phyloP scores from a whole-genome alignment of 371 early-diverging fungal species.

The Dichotomocladium elegans region DNA sequence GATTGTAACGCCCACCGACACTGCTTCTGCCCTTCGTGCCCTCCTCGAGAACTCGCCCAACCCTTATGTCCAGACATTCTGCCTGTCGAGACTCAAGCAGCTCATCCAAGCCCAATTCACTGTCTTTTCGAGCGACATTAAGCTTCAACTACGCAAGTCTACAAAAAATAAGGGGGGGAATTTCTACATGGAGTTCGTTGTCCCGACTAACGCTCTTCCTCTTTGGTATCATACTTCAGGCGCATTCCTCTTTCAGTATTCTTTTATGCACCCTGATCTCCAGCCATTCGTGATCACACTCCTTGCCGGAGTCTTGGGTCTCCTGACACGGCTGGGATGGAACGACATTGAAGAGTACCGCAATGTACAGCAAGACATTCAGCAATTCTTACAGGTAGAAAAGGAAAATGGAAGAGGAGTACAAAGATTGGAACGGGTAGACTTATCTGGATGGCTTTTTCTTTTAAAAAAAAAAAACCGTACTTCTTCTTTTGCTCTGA shows the following conservation, averaged over 20 bases:
- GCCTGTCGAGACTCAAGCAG: conserved; percentile 61
- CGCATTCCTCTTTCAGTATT: conserved; percentile 63
- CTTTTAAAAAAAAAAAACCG: no score
- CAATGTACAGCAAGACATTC: conserved; percentile 56
- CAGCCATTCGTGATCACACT: conserved; percentile 64
- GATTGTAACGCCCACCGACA: conserved; percentile 66
- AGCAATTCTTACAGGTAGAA: conserved; percentile 66
- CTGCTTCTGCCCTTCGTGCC: conserved; percentile 62
- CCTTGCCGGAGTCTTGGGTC: conserved; percentile 67
- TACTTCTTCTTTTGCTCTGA: no score
- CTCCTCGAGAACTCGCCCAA: conserved; percentile 67
- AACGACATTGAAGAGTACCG: conserved; percentile 69
- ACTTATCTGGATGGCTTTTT: no score
- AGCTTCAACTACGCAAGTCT: conserved; percentile 61
- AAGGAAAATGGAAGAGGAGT: no score
- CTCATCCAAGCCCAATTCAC: conserved; percentile 70
- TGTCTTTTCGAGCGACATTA: conserved; percentile 58
- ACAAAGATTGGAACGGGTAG: no score
- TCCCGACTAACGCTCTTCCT: no score
- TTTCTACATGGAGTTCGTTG: no score
- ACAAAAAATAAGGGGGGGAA: not conserved
- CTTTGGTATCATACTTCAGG: conserved; percentile 20
- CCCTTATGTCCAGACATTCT: conserved; percentile 72
- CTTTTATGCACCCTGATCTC: conserved; percentile 59
- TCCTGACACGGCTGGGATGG: conserved; percentile 84